Percentiles rank a stretch among this genome's conserved stretches.
Evolutionary conservation across 768 basidiomycete genomes (phyloP).

Genomic region (Leccinum longicurvipes): DNA sequence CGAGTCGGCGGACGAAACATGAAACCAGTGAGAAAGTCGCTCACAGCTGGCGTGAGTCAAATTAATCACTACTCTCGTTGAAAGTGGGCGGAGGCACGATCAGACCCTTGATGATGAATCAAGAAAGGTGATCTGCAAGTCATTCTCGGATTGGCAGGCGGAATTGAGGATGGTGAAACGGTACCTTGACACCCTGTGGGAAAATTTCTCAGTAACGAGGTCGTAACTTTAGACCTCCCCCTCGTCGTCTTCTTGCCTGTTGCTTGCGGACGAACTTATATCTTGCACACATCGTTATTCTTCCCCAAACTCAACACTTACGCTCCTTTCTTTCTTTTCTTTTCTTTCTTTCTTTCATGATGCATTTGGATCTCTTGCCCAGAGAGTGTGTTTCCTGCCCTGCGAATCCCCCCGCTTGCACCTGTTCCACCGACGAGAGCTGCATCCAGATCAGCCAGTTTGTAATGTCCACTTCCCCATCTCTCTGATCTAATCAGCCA

Average conservation of each 20-base stretch:
- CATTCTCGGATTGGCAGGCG: background rate
- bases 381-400: constrained; percentile 54
- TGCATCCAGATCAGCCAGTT: constrained; percentile 64
- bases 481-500: constrained; percentile 1
- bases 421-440: constrained; percentile 50
- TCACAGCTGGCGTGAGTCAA: too few relatives aligned
- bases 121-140: too few relatives aligned
- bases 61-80: too few relatives aligned
- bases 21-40: too few relatives aligned
- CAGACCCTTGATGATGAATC: background rate
- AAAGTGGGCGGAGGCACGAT: background rate
- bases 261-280: constrained; percentile 23
- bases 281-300: constrained; percentile 17
- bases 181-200: background rate
- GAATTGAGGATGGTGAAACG: background rate
- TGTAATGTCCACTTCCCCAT: constrained; percentile 16
- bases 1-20: background rate
- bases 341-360: constrained; percentile 23
- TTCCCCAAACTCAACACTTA: constrained; percentile 22
- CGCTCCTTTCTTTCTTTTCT: constrained; percentile 38
- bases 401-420: constrained; percentile 46
- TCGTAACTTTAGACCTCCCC: constrained; percentile 1
- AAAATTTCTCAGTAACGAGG: constrained; percentile 1
- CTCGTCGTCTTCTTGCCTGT: constrained; percentile 5
- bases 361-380: constrained; percentile 35